A percentile compares a stretch with the other conserved stretches of the same genome.
Conservation (phyloP, 345 rosid genomes). For the Rhizophora mangle region DNA sequence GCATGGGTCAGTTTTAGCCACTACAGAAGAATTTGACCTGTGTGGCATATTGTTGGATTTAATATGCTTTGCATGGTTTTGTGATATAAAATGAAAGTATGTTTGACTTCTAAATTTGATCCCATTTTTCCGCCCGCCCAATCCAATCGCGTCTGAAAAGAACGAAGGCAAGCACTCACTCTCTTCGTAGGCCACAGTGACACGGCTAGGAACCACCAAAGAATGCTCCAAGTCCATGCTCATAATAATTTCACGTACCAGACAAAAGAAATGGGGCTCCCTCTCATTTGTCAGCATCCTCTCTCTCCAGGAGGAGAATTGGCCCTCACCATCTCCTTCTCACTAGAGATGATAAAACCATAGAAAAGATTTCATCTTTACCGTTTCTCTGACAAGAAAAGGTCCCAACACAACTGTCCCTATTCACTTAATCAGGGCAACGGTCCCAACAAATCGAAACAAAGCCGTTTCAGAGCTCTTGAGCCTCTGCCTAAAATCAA, state of each 20-base stretch:
- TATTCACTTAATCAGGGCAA: neutral
- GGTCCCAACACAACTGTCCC: neutral
- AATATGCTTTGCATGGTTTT: no score
- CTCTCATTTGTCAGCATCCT: neutral
- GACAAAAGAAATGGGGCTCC: conserved; percentile 2
- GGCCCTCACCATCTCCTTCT: neutral
- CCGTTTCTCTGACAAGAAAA: neutral
- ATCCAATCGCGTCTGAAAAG: no score
- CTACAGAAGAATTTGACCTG: no score
- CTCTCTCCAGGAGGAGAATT: neutral
- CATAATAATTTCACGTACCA: neutral
- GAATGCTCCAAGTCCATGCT: neutral
- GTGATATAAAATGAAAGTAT: no score
- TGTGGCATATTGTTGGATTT: no score
- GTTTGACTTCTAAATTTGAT: no score
- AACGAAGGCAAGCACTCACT: no score
- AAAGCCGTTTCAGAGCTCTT: neutral
- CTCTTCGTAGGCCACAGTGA: neutral
- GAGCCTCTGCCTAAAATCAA: neutral
- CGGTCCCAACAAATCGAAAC: neutral
- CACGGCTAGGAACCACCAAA: neutral
- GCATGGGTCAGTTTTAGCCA: no score
- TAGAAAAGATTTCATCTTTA: neutral
- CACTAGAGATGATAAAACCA: neutral
- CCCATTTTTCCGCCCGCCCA: no score